These are phyloP conservation scores for Trametes villosa DNA, from an alignment of 768 basidiomycete genomes.

Conservation along the genomic window DNA sequence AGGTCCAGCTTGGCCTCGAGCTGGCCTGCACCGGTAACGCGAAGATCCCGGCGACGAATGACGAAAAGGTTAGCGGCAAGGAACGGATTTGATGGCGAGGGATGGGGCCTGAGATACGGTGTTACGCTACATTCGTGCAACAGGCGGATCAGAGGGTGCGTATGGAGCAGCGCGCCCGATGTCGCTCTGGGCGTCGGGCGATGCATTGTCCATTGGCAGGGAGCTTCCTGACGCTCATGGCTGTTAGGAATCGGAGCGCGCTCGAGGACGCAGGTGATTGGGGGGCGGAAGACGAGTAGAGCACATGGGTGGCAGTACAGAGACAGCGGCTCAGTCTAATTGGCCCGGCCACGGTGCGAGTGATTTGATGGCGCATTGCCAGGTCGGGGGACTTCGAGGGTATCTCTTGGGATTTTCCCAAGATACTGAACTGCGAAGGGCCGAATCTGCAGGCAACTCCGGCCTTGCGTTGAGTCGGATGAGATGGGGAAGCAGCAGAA, in stretches of 20 bases:
- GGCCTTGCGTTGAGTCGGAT: too few species aligned
- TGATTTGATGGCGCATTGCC: background rate
- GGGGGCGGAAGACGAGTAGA: constrained; percentile 6
- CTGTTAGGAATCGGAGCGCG: background rate
- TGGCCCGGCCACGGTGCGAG: background rate
- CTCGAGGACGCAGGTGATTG: background rate
- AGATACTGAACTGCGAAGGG: too few species aligned
- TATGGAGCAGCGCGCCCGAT: background rate
- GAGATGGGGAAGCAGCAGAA: background rate
- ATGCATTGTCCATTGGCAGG: background rate
- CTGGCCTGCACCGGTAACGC: background rate
- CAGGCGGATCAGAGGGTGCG: constrained; percentile 3
- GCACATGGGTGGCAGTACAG: constrained; percentile 19
- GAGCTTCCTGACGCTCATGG: too few species aligned
- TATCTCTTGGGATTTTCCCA: background rate
- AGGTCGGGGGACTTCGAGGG: background rate
- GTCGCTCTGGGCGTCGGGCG: background rate
- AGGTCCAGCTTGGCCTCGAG: background rate
- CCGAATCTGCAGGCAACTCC: too few species aligned
- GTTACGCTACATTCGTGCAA: constrained; percentile 6
- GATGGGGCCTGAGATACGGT: background rate
- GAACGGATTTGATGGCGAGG: constrained; percentile 2
- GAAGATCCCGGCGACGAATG: background rate
- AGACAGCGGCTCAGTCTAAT: constrained; percentile 12
- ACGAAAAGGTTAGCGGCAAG: background rate